A percentile compares a stretch with the other conserved stretches of the same genome.
Conservation (phyloP, 352 stramenopile species). For the Globisporangium cylindrosporum region DNA sequence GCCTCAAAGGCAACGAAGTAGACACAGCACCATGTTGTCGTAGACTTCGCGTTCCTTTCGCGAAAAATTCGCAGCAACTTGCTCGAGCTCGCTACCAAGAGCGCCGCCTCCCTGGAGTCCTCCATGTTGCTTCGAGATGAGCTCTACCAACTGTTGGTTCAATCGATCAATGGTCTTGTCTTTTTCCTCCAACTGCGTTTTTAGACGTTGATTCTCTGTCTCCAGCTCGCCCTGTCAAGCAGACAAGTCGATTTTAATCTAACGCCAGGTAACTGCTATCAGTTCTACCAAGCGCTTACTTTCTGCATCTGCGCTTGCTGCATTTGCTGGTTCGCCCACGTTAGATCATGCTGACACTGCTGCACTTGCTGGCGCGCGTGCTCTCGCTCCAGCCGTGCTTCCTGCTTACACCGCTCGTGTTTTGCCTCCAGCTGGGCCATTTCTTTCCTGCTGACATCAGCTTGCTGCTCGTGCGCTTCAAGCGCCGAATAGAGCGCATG, state of each 20-base stretch:
- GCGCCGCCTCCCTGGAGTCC: not conserved
- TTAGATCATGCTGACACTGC: constrained; percentile 3
- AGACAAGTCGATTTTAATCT: not conserved
- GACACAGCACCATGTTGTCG: constrained; percentile 8
- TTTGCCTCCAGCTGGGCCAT: constrained; percentile 9
- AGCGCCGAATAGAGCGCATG: constrained; percentile 23
- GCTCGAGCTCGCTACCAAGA: constrained; percentile 6
- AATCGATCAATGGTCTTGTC: constrained; percentile 11
- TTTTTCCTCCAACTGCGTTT: constrained; percentile 3
- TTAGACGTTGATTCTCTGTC: constrained; percentile 5
- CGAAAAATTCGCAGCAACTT: constrained; percentile 10
- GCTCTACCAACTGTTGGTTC: constrained; percentile 1
- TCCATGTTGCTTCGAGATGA: not conserved
- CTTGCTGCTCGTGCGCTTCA: constrained; percentile 2
- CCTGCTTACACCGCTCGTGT: constrained; percentile 3
- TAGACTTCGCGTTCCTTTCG: constrained; percentile 19
- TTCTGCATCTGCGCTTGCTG: constrained; percentile 4
- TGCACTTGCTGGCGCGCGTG: not conserved
- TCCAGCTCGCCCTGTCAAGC: not conserved
- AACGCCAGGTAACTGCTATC: too few species aligned
- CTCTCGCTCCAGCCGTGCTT: constrained; percentile 5
- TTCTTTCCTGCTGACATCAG: not conserved
- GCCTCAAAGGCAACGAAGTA: not conserved
- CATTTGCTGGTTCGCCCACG: not conserved
- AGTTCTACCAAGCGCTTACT: not conserved